Evolutionary conservation across 169 alveolate genomes (phyloP), one percentile per base, ranked within the genome.

Genomic region (Babesia bigemina): DNA sequence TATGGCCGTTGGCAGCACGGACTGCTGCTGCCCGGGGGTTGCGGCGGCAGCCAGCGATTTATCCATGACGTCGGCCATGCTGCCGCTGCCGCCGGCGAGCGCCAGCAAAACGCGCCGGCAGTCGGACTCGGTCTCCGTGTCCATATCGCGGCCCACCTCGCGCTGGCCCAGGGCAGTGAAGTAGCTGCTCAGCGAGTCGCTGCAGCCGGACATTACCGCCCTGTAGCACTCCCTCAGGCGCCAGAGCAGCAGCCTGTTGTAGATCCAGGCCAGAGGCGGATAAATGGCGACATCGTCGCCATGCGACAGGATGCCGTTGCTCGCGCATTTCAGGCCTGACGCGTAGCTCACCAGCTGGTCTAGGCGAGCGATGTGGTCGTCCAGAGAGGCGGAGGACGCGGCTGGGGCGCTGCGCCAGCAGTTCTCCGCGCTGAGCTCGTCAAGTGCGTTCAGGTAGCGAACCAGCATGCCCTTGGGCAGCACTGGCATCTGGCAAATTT

Each of bases 171-270:
- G 65, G 9, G 14, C 45, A 0, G 9, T 10, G 44, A 49, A 67
- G 28, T 67, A 16, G 33, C 36, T 26, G 29, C 22, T 29, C 13
- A 29, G 13, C 24, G 53, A 42, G 28, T 49, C 44, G 44, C 29
- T 7, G 48, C 49, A 52, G 55, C 48, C 21, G 11, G 76, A 10
- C 76, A 67, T 67, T 0, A 67, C n/a, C 21, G 52, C 33, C 44
- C 36, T 6, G 42, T 67, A 55, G 49, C 29, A 12, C 45, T 29
- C 56, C 33, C 63, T 47, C 39, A 67, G 22, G 2, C n/a, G 24
- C 56, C 45, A 67, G 21, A 67, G 33, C 55, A 67, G 28, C 17
- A 50, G n/a, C 2, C 76, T 50, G 53, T 67, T 67, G 45, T 67
- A 67, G 4, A 67, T 42, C 76, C 76, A 67, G 13, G 52, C 55